Percentiles rank a stretch among this genome's conserved stretches.
Conservation (phyloP, 2,329 filamentous ascomycete species). For the Arachnomyces sp. region DNA sequence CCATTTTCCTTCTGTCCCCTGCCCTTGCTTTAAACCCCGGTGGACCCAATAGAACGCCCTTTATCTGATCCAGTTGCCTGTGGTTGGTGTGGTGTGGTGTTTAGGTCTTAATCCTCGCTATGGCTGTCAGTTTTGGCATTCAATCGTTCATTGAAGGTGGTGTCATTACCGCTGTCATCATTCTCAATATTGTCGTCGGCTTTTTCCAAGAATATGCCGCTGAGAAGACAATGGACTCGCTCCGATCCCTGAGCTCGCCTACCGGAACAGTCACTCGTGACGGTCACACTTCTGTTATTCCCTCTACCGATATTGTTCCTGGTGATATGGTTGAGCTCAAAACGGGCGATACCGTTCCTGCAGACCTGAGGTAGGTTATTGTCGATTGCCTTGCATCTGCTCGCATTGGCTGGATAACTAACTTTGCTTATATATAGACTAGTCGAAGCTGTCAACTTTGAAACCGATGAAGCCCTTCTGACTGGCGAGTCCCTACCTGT, state of each 20-base stretch:
- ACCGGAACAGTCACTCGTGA: conserved; percentile 44
- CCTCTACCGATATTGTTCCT: conserved; percentile 47
- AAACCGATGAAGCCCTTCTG: conserved; percentile 53
- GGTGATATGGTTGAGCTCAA: conserved; percentile 51
- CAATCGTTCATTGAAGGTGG: conserved; percentile 53
- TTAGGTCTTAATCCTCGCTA: conserved; percentile 45
- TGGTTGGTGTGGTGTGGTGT: conserved; percentile 1
- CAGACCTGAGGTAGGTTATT: conserved; percentile 31
- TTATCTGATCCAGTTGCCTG: conserved; percentile 25
- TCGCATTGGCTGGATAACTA: too few relatives aligned
- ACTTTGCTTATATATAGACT: conserved; percentile 16
- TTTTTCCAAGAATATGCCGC: conserved; percentile 48
- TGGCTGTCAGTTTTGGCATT: conserved; percentile 51
- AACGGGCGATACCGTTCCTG: conserved; percentile 43
- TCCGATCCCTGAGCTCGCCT: conserved; percentile 44
- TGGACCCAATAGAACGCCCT: conserved; percentile 9
- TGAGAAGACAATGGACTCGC: conserved; percentile 47
- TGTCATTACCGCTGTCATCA: conserved; percentile 50
- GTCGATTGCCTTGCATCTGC: background rate
- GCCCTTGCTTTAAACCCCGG: conserved; percentile 5
- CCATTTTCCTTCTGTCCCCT: conserved; percentile 10
- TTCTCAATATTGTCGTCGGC: conserved; percentile 51
- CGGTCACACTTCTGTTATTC: conserved; percentile 41
- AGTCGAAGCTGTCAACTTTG: conserved; percentile 52
- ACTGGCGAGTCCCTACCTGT: conserved; percentile 57